Percentiles rank a stretch among this genome's conserved stretches.
Conservation (phyloP, 1,284 basidiomycete species). For the Ceratobasidium sp. region DNA sequence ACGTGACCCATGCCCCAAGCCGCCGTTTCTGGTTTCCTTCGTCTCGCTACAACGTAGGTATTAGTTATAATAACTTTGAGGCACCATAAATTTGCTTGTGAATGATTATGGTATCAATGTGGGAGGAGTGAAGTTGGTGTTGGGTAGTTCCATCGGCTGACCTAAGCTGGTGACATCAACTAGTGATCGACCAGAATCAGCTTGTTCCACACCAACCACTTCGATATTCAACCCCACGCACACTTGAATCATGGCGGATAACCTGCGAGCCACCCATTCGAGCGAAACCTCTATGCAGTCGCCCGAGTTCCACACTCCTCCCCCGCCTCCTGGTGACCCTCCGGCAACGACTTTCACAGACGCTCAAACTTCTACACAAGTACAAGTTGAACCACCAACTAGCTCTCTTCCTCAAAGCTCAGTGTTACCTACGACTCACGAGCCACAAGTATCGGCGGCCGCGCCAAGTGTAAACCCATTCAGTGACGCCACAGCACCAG, state of each 20-base stretch:
- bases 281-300: not conserved
- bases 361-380: not conserved
- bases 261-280: not conserved
- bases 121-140: not conserved
- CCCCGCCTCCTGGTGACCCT: constrained; percentile 19
- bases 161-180: constrained; percentile 31
- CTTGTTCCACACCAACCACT: constrained; percentile 19
- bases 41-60: too few relatives aligned
- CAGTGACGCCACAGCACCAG: constrained; percentile 9
- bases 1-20: too few relatives aligned
- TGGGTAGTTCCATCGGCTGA: not conserved
- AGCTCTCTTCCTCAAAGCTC: not conserved
- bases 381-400: not conserved
- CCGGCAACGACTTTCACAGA: not conserved
- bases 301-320: constrained; percentile 16
- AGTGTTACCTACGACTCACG: not conserved
- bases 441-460: not conserved
- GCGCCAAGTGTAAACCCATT: constrained; percentile 14
- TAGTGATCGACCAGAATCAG: not conserved
- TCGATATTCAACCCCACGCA: not conserved
- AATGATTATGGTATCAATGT: too few relatives aligned
- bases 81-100: too few relatives aligned
- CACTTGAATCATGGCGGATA: constrained; percentile 7
- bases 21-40: too few relatives aligned
- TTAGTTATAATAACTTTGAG: too few relatives aligned